Percentiles rank a stretch among this genome's conserved stretches.
These are phyloP conservation scores for Stagonosporopsis cucurbitacearum DNA, from an alignment of 2,329 filamentous ascomycete species.

Conservation along the genomic window DNA sequence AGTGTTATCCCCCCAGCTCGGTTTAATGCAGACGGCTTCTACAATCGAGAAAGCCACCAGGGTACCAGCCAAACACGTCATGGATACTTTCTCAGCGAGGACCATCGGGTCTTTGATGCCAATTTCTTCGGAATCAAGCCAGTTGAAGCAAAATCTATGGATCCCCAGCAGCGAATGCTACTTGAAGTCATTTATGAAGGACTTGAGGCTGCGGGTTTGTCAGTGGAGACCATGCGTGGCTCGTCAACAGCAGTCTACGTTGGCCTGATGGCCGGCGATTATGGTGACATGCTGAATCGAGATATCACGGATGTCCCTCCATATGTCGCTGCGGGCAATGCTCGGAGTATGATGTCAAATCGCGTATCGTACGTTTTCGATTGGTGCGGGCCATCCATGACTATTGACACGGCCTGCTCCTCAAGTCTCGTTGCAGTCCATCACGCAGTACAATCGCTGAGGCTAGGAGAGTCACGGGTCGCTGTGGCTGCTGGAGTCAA, in stretches of 20 bases:
- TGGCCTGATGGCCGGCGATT: conserved; percentile 22
- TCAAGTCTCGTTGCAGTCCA: conserved; percentile 41
- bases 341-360: conserved; percentile 41
- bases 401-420: conserved; percentile 51
- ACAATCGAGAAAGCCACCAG: conserved; percentile 39
- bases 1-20: conserved; percentile 21
- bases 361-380: conserved; percentile 49
- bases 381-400: conserved; percentile 45
- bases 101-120: conserved; percentile 29
- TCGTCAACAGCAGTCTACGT: conserved; percentile 20
- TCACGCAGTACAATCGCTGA: conserved; percentile 22
- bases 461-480: conserved; percentile 20
- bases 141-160: conserved; percentile 28
- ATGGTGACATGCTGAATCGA: conserved; percentile 9
- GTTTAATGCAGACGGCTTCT: conserved; percentile 35
- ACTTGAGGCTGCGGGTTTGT: conserved; percentile 22
- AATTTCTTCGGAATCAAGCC: conserved; percentile 31
- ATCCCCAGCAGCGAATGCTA: conserved; percentile 33
- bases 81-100: conserved; percentile 25
- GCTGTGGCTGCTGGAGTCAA: conserved; percentile 26
- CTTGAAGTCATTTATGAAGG: conserved; percentile 32
- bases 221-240: conserved; percentile 12
- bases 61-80: conserved; percentile 40
- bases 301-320: conserved; percentile 4
- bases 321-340: conserved; percentile 35